Evolutionary conservation across 75 land plant genomes (phyloP), one percentile per base, ranked within the genome.

Genomic region (Pinus tabuliformis): DNA sequence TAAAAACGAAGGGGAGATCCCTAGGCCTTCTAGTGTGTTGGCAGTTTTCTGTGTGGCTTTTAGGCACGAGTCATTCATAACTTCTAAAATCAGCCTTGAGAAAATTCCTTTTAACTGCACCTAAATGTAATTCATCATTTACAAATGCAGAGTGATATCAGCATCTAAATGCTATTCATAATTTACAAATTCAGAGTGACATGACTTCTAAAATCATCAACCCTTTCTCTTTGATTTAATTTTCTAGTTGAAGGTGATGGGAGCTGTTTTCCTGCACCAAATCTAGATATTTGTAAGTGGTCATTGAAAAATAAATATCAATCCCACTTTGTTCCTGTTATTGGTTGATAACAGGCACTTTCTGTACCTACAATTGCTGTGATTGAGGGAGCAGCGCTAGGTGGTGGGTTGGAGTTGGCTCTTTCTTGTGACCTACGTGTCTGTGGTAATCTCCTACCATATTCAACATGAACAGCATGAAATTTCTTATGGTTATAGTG

Each of bases 391-490:
- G 92, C 80, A 58, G 99, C 99, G 58, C 77, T 97, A 73, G 99
- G 99, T 56, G 99, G 99, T 77, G 99, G 99, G n/a, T 76, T 97
- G 76, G 99, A 97, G 82, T 77, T 97, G 89, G 95, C 92, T 63
- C 84, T 97, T 33, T 81, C 98, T 63, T 97, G 99, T 86, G 99
- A 97, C 75, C 86, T 97, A 33, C 95, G 99, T 20, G 81, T 97
- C 58, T 97, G 95, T 88, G 98, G 99, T 96, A 76, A 12, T 42
- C 12, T n/a, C 52, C 11, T 9, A 68, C 39, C 24, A 42, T 42
- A 42, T 68, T 68, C 72, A 39, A 42, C 52, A 42, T 42, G 33
- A 42, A 42, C 11, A 68, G 54, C 36, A 6, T 9, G 13, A 11
- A 9, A 68, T 68, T 36, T 18, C 54, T 33, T n/a, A n/a, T 42